A percentile compares a stretch with the other conserved stretches of the same genome.
These are phyloP conservation scores for Globisporangium viniferum DNA, from an alignment of 352 stramenopile genomes.

Conservation along the genomic window DNA sequence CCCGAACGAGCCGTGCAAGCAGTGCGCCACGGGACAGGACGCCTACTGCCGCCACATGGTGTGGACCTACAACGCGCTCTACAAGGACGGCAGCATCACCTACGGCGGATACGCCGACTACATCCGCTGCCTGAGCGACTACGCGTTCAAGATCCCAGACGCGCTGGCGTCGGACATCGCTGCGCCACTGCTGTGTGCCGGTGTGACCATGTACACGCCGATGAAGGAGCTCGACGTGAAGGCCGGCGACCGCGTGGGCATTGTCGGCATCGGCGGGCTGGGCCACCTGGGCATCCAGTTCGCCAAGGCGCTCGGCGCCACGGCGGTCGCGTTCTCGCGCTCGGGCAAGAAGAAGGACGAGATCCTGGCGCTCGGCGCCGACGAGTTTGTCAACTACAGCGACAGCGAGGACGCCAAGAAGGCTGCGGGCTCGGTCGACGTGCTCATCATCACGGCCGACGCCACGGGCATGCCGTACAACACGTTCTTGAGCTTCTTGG, in stretches of 20 bases:
- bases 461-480: too few species aligned
- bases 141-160: slow-evolving; percentile 76
- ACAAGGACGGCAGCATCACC: slow-evolving; percentile 19
- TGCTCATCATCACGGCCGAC: too few species aligned
- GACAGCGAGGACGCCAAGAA: too few species aligned
- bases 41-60: slow-evolving; percentile 50
- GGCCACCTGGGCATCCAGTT: slow-evolving; percentile 87
- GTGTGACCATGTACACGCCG: slow-evolving; percentile 78
- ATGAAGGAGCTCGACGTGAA: slow-evolving; percentile 48
- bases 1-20: slow-evolving; percentile 32
- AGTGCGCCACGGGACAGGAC: slow-evolving; percentile 55
- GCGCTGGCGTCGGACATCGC: slow-evolving; percentile 51
- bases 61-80: slow-evolving; percentile 52
- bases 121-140: slow-evolving; percentile 58
- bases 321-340: slow-evolving; percentile 56
- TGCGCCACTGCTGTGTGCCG: slow-evolving; percentile 78
- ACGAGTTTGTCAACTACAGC: slow-evolving; percentile 51
- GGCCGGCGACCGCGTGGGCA: slow-evolving; percentile 41
- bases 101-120: slow-evolving; percentile 71
- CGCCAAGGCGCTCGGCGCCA: slow-evolving; percentile 17
- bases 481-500: too few species aligned
- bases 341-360: too few species aligned
- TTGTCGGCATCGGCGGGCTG: slow-evolving; percentile 84
- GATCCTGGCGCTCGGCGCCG: slow-evolving; percentile 49
- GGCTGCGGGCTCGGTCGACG: too few species aligned